Base-by-base conservation (phyloP, 805 yeast genomes). In the Sugiyamaella smithiae region DNA sequence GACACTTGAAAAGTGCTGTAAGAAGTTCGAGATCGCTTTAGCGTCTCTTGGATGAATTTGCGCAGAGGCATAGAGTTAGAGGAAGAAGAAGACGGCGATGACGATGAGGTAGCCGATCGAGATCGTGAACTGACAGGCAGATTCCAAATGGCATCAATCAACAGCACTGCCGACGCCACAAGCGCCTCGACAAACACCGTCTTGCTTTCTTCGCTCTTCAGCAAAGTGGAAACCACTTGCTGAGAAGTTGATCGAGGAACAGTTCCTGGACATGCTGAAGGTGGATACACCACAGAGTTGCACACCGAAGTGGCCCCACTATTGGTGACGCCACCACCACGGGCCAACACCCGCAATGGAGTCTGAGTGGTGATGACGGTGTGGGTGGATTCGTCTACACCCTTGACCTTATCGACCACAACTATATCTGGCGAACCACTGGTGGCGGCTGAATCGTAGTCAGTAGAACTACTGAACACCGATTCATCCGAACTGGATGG, bases 1-100 rank as follows among this genome's bases (percentile, higher is more conserved):
- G 88, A 77, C 37, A 84, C 74, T 57, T 83, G 88, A 51, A 87
- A 73, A 2, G 84, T 75, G 33, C 80, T 73, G 51, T 76, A 73
- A 12, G 85, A 77, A 36, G 85, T 75, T 51, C 80, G 75, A 12
- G 87, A 81, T 28, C 72, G 67, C 19, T 67, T 66, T 43, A 70
- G 57, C n/a, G 69, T 64, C 46, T 68, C 73, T 55, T 63, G 60
- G 43, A 73, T 59, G 57, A 68, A 72, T 31, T 55, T 51, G 16
- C 63, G 59, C 36, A 68, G 59, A 9, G 73, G 66, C 50, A 69
- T 49, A 3, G 52, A 49, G 37, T 40, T 53, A 36, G 49, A 36
- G 26, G 46, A 56, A n/a, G n/a, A n/a, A n/a, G n/a, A n/a, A n/a
- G n/a, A n/a, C n/a, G n/a, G n/a, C n/a, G n/a, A n/a, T n/a, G n/a